Evolutionary conservation across 202 grass and related monocot genomes (phyloP).

Genomic region (Panicum virgatum): DNA sequence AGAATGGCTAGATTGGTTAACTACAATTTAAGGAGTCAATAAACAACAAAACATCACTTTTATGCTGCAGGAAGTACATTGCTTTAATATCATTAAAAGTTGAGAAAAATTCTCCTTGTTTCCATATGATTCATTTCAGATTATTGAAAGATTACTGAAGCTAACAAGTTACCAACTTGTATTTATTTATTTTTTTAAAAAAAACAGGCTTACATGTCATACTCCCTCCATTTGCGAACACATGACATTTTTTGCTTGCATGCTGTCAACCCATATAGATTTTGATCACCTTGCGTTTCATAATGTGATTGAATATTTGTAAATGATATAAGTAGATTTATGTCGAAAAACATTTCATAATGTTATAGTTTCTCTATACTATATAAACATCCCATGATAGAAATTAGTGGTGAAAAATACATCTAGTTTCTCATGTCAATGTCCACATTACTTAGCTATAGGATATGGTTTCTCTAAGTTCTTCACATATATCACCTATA

Average conservation of each 20-base stretch:
- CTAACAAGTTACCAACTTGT: neutral
- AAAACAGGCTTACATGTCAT: neutral
- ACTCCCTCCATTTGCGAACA: neutral
- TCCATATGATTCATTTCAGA: neutral
- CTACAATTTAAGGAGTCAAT: neutral
- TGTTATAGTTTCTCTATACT: neutral
- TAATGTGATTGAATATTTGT: neutral
- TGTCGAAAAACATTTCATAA: neutral
- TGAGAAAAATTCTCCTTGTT: neutral
- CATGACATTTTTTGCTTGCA: neutral
- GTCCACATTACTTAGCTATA: neutral
- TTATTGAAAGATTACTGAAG: slow-evolving; percentile 20
- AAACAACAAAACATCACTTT: neutral
- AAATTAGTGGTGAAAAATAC: neutral
- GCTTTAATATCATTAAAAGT: neutral
- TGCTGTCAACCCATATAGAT: neutral
- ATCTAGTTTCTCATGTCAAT: neutral
- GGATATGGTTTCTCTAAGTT: neutral
- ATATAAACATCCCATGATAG: neutral
- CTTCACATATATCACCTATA: slow-evolving; percentile 32
- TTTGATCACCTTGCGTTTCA: neutral
- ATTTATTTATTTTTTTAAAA: too few relatives aligned
- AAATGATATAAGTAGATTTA: neutral
- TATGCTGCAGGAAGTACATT: neutral
- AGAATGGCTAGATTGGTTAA: neutral